Evolutionary conservation across 352 stramenopile genomes (phyloP), one percentile per base, ranked within the genome.

Genomic region (Stephanocyclus meneghinianus): DNA sequence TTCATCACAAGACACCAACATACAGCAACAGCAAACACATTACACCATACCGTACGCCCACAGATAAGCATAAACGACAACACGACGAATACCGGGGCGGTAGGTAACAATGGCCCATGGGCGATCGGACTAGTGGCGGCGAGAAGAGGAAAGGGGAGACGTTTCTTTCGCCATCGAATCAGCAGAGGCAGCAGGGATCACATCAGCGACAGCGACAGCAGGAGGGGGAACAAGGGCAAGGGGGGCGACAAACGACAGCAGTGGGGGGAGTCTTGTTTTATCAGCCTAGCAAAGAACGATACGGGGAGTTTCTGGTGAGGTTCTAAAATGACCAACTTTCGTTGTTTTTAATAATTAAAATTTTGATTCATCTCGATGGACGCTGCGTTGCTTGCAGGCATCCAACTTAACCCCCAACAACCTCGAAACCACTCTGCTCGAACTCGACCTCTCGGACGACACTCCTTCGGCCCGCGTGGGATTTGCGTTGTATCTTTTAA

Each of bases 251-350:
- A 21, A 53, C 13, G 45, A 40, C 13, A 16, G 45, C 45, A 53
- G 45, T 53, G 11, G 45, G 45, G n/a, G 13, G 53, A 62, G 11
- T 15, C 11, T 40, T 40, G 35, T 40, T 40, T 40, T 40, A 40
- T 40, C 35, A 40, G 35, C 35, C 35, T 8, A 40, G 35, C 35
- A 40, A 40, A 44, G 21, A 44, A 29, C 9, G 21, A 26, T 68
- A 68, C 60, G 42, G 37, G 10, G 44, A 68, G 42, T 18, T 68
- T 8, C 55, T 68, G 60, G 60, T 68, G 21, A 68, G 60, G 11
- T 29, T 8, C 26, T 13, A 11, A 40, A 16, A 44, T 40, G 26
- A 44, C 10, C 0, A 26, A 6, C 16, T 13, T 62, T 40, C 9
- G 5, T 61, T 62, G 5, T 40, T 40, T 40, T 40, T 0, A 21